Conservation (phyloP, 2,329 filamentous ascomycete species). For the Alternaria novae-zelandiae region DNA sequence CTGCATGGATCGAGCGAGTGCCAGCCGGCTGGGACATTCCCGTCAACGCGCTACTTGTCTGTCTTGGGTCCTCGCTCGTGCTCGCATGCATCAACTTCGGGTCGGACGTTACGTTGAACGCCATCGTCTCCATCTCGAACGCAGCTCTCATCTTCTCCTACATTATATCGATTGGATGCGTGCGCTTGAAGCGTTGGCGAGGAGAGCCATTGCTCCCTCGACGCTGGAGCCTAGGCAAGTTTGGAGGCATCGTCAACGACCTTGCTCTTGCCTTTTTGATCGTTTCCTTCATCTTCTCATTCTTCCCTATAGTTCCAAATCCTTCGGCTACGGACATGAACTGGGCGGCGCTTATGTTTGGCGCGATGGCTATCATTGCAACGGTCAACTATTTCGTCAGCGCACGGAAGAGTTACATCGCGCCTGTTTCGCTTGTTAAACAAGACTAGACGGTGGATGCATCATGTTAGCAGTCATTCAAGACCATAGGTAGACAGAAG, state of each 20-base stretch:
- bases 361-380: conserved; percentile 21
- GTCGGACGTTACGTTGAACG: conserved; percentile 49
- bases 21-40: conserved; percentile 37
- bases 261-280: conserved; percentile 43
- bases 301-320: conserved; percentile 48
- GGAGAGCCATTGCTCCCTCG: conserved; percentile 31
- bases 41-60: conserved; percentile 38
- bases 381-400: conserved; percentile 20
- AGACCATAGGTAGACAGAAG: background rate
- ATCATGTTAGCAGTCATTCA: background rate
- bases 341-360: conserved; percentile 55
- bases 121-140: conserved; percentile 46
- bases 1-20: conserved; percentile 30
- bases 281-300: conserved; percentile 49
- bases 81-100: conserved; percentile 54
- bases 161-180: conserved; percentile 39
- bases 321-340: conserved; percentile 50
- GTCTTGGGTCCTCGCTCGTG: conserved; percentile 43
- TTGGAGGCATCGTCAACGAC: conserved; percentile 47
- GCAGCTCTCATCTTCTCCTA: conserved; percentile 42
- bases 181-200: conserved; percentile 36
- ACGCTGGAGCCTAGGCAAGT: conserved; percentile 47
- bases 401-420: conserved; percentile 20
- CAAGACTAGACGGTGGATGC: background rate
- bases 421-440: conserved; percentile 20